A percentile compares a stretch with the other conserved stretches of the same genome.
Evolutionary conservation across 768 basidiomycete genomes (phyloP).

Genomic region (Termitomyces sp.): DNA sequence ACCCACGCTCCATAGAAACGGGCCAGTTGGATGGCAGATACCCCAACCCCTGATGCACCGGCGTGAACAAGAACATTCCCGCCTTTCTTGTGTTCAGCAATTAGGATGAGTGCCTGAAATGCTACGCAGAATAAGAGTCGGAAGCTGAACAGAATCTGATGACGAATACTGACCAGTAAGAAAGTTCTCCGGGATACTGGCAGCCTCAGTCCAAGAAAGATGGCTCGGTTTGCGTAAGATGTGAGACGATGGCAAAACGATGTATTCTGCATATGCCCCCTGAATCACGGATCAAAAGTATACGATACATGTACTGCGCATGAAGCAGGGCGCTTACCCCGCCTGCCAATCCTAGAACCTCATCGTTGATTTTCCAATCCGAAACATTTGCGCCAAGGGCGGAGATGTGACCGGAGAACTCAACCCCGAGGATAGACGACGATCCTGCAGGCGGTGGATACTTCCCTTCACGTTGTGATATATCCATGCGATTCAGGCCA

Average conservation of each 20-base stretch:
- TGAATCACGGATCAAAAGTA: conserved; percentile 22
- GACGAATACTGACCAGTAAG: conserved; percentile 56
- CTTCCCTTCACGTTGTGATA: conserved; percentile 62
- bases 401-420: conserved; percentile 71
- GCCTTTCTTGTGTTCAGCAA: conserved; percentile 62
- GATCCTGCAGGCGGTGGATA: conserved; percentile 79
- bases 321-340: conserved; percentile 49
- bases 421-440: conserved; percentile 76
- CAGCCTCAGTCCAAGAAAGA: conserved; percentile 80
- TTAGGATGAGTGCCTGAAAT: conserved; percentile 49
- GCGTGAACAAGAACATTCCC: conserved; percentile 86
- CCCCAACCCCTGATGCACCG: conserved; percentile 85
- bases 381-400: conserved; percentile 46
- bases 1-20: conserved; percentile 70
- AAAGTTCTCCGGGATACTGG: conserved; percentile 84
- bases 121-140: conserved; percentile 22
- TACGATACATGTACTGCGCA: neutral
- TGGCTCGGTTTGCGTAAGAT: conserved; percentile 69
- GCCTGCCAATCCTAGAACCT: conserved; percentile 73
- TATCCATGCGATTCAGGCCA: conserved; percentile 88
- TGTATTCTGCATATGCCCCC: conserved; percentile 92
- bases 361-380: conserved; percentile 58
- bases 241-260: conserved; percentile 60
- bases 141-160: neutral
- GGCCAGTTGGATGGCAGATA: conserved; percentile 86